Conservation (phyloP, 768 basidiomycete genomes). For the Botryobasidium botryosum region DNA sequence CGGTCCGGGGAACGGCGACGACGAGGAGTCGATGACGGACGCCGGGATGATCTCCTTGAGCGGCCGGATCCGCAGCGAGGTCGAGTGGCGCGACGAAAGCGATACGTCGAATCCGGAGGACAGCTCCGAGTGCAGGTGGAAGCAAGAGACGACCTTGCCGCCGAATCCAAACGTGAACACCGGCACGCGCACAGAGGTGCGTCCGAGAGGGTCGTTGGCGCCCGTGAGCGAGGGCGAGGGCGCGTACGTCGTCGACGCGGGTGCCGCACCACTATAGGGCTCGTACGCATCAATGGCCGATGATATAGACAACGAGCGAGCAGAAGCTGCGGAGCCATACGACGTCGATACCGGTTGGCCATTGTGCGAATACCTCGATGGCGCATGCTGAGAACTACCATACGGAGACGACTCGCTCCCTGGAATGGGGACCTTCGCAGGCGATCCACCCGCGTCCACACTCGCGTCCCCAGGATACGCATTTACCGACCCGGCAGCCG, state of each 20-base stretch:
- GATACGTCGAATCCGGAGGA: conserved; percentile 66
- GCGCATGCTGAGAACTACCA: too few species aligned
- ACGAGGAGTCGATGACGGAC: conserved; percentile 36
- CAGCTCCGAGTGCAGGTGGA: conserved; percentile 51
- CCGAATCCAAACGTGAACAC: conserved; percentile 85
- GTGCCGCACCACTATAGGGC: not conserved
- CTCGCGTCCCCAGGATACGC: too few species aligned
- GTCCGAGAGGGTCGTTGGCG: conserved; percentile 64
- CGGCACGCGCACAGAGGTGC: conserved; percentile 55
- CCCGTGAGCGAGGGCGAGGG: conserved; percentile 74
- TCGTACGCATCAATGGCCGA: not conserved
- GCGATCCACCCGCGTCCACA: too few species aligned
- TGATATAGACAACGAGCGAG: not conserved
- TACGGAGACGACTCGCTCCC: too few species aligned
- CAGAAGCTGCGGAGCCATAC: not conserved
- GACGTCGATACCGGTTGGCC: not conserved
- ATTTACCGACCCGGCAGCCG: too few species aligned
- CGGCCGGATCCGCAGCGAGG: conserved; percentile 47
- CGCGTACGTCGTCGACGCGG: too few species aligned
- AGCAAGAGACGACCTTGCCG: conserved; percentile 79
- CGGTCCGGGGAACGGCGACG: conserved; percentile 67
- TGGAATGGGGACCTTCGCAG: too few species aligned
- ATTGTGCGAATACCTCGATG: not conserved
- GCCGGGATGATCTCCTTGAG: conserved; percentile 56
- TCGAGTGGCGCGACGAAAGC: conserved; percentile 50